Base-by-base conservation (phyloP, 2,329 filamentous ascomycete genomes). In the Acrodontium crateriforme region DNA sequence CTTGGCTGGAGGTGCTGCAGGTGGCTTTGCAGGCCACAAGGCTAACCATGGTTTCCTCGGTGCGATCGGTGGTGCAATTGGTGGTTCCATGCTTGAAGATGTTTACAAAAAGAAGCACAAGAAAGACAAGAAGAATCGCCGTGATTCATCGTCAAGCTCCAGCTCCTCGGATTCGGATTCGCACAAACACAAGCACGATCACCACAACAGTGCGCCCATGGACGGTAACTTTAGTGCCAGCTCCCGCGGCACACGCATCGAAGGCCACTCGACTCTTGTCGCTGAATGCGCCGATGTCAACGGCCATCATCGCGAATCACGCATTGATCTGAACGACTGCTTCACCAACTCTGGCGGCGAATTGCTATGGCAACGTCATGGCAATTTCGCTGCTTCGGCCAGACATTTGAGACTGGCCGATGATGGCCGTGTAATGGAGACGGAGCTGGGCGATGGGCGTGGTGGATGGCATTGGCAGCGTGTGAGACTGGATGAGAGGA, bases 21-120 rank as follows among this genome's bases (percentile, higher is more conserved):
- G 70, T 1, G 67, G 64, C 32, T 68, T 63, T 35, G 57, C 66
- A 8, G 70, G 69, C 5, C 59, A 63, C 41, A 66, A 69, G 46
- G 56, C 69, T 46, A 58, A 63, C 13, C 66, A 70, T 37, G 65
- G 66, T 4, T 45, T 74, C n/a, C 41, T 74, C 3, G 70, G 70
- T 9, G 63, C 67, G 2, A 42, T 74, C 21, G 65, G 65, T 7
- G 69, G 69, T 24, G 69, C 68, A 0, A 52, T 74, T 9, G 41
- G 63, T 1, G 69, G 69, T 2, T 62, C 57, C 41, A 63, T 69
- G 38, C 40, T 70, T 1, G 65, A 71, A 40, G 60, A 71, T 38
- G 60, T 63, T 35, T 38, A 55, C 39, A 69, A 69, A 49, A 50
- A 59, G 20, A 49, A 55, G 35, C 56, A 61, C 16, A 51, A 53